These are phyloP conservation scores for Pseudognaphalium luteoalbum DNA, from an alignment of 129 eudicot species.

Conservation along the genomic window DNA sequence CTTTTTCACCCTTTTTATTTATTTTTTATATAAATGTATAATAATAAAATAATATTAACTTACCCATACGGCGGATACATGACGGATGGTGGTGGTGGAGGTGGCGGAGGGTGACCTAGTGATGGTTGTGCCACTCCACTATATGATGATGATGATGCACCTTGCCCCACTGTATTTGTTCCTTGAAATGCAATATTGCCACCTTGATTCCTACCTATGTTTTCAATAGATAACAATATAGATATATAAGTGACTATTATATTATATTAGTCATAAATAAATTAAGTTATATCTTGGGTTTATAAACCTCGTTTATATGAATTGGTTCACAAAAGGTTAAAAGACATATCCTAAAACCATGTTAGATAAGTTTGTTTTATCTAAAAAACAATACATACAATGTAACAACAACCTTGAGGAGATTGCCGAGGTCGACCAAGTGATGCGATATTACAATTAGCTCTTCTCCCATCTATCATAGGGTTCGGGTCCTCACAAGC, in stretches of 20 bases:
- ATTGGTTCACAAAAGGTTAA: background rate
- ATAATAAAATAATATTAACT: constrained; percentile 22
- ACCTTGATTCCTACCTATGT: constrained; percentile 56
- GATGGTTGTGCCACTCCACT: constrained; percentile 61
- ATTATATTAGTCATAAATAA: background rate
- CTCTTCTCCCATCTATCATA: constrained; percentile 84
- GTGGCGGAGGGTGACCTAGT: constrained; percentile 53
- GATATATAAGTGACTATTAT: background rate
- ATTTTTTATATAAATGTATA: too few species aligned
- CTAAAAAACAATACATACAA: background rate
- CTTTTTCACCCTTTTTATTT: constrained; percentile 26
- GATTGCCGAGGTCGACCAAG: constrained; percentile 82
- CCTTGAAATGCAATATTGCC: constrained; percentile 50
- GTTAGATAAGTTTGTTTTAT: background rate
- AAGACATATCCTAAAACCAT: background rate
- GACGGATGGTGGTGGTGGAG: constrained; percentile 65
- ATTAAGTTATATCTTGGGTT: constrained; percentile 1
- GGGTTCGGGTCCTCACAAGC: constrained; percentile 90
- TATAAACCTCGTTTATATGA: background rate
- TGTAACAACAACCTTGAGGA: constrained; percentile 53
- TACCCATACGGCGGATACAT: constrained; percentile 94
- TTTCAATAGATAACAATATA: background rate
- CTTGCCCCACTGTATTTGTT: constrained; percentile 39
- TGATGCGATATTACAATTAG: constrained; percentile 92
- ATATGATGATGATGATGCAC: constrained; percentile 61